Evolutionary conservation across 352 stramenopile genomes (phyloP).

Genomic region (Pythium sukuiense): DNA sequence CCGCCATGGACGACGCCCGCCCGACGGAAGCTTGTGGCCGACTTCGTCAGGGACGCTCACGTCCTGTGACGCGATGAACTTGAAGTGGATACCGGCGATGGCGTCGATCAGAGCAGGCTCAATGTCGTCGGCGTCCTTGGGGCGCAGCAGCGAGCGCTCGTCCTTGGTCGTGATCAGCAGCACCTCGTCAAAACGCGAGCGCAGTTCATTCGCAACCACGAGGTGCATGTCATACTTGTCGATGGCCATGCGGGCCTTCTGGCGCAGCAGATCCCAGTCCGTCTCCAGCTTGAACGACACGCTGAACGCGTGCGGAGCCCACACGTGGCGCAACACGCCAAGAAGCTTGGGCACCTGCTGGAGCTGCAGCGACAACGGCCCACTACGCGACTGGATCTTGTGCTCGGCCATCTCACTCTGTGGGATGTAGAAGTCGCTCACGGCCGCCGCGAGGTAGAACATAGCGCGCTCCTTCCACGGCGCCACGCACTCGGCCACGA

Average conservation of each 20-base stretch:
- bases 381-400: constrained; percentile 96
- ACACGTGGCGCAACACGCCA: constrained; percentile 86
- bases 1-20: constrained; percentile 38
- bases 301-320: constrained; percentile 94
- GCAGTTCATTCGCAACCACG: constrained; percentile 97
- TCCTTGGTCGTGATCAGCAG: constrained; percentile 68
- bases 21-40: constrained; percentile 35
- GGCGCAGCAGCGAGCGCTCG: constrained; percentile 50
- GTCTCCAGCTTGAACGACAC: constrained; percentile 99
- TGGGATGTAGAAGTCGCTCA: constrained; percentile 98
- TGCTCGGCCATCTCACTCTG: constrained; percentile 86
- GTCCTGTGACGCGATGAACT: constrained; percentile 64
- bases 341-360: constrained; percentile 96
- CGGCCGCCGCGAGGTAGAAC: constrained; percentile 96
- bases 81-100: constrained; percentile 65
- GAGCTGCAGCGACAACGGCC: constrained; percentile 83
- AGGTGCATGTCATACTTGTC: constrained; percentile 96
- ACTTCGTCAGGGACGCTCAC: constrained; percentile 60
- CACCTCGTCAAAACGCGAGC: constrained; percentile 92
- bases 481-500: constrained; percentile 66
- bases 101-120: constrained; percentile 62
- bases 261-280: constrained; percentile 91
- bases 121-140: constrained; percentile 66
- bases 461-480: constrained; percentile 74
- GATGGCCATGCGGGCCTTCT: constrained; percentile 93